These are phyloP conservation scores for Heritiera fomes DNA, from an alignment of 345 rosid genomes.

Conservation along the genomic window DNA sequence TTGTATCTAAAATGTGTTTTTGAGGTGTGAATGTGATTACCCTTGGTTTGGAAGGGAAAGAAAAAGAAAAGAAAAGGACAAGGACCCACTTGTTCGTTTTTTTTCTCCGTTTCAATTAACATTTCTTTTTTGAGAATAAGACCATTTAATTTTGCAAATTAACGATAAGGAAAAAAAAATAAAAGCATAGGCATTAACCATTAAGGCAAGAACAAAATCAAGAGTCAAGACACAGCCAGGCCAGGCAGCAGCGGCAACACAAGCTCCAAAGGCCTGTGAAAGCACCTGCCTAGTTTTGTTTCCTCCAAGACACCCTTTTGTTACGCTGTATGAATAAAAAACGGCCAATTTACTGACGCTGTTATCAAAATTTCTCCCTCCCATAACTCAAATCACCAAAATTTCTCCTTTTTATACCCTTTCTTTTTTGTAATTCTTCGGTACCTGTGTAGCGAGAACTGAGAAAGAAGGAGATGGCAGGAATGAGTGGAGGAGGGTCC, in stretches of 20 bases:
- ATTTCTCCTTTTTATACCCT: not conserved
- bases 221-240: not conserved
- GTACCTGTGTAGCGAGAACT: not conserved
- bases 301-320: not conserved
- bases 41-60: not conserved
- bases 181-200: not conserved
- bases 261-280: not conserved
- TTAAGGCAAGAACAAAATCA: not conserved
- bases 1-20: slow-evolving; percentile 1
- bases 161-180: no score
- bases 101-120: no score
- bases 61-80: not conserved
- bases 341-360: not conserved
- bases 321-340: not conserved
- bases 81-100: not conserved
- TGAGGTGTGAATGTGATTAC: not conserved
- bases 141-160: not conserved
- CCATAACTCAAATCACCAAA: not conserved
- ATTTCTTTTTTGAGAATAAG: no score
- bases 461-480: not conserved
- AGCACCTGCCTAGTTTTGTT: not conserved
- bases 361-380: not conserved
- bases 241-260: not conserved
- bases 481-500: slow-evolving; percentile 24
- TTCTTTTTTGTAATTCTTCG: not conserved